Conservation (phyloP, 768 basidiomycete species). For the Stropharia rugosoannulata region DNA sequence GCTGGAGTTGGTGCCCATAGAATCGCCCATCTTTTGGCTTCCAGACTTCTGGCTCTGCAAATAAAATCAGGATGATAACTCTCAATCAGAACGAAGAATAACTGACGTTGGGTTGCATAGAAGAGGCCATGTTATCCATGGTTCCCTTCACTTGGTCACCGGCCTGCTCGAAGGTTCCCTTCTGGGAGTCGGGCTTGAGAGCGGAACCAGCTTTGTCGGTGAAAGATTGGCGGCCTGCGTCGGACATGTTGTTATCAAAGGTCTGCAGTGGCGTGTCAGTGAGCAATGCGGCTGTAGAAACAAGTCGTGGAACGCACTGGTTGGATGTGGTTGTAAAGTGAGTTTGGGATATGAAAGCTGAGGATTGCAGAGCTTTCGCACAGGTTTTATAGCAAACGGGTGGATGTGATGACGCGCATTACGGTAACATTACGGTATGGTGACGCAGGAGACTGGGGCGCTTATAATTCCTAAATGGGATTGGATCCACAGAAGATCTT, state of each 20-base stretch:
- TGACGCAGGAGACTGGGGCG: neutral
- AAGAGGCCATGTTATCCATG: slow-evolving; percentile 45
- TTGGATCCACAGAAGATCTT: neutral
- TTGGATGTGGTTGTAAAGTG: slow-evolving; percentile 4
- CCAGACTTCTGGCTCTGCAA: slow-evolving; percentile 49
- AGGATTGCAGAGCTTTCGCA: neutral
- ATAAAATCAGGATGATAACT: neutral
- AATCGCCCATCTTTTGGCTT: slow-evolving; percentile 48
- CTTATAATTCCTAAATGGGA: neutral
- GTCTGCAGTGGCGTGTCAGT: neutral
- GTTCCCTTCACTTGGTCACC: slow-evolving; percentile 49
- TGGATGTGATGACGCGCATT: neutral
- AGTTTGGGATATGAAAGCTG: neutral
- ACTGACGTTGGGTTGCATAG: slow-evolving; percentile 48
- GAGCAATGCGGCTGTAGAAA: neutral
- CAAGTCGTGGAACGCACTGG: slow-evolving; percentile 5
- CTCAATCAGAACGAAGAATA: neutral
- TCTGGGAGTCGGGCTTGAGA: slow-evolving; percentile 62
- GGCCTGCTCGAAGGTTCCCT: slow-evolving; percentile 49
- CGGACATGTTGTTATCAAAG: slow-evolving; percentile 43
- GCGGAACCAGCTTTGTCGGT: slow-evolving; percentile 54
- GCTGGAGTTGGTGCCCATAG: slow-evolving; percentile 47
- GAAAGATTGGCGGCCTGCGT: slow-evolving; percentile 55
- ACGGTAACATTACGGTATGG: slow-evolving; percentile 8
- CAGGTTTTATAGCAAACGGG: slow-evolving; percentile 11